A percentile compares a stretch with the other conserved stretches of the same genome.
These are phyloP conservation scores for Alternaria arbusti DNA, from an alignment of 2,329 filamentous ascomycete species.

Conservation along the genomic window DNA sequence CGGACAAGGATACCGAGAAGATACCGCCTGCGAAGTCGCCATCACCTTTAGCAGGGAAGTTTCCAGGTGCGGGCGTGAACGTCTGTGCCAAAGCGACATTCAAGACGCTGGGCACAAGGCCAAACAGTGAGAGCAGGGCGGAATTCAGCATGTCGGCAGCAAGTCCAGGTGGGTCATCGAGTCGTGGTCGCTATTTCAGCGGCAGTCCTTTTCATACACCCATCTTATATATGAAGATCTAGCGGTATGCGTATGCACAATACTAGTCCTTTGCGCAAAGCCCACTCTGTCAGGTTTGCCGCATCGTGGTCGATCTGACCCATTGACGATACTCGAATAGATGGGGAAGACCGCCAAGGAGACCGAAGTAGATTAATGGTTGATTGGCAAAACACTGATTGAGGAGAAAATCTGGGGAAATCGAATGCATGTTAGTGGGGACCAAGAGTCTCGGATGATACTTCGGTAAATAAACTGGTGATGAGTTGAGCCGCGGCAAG, in stretches of 20 bases:
- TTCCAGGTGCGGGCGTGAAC: conserved; percentile 19
- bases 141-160: conserved; percentile 1
- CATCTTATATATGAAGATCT: background rate
- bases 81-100: conserved; percentile 4
- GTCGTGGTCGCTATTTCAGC: background rate
- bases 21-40: conserved; percentile 30
- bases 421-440: background rate
- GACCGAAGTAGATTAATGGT: background rate
- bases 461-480: background rate
- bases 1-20: conserved; percentile 27
- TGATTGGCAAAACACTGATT: background rate
- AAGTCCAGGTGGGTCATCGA: background rate
- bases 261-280: background rate
- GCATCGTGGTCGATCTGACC: background rate
- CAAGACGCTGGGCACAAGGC: background rate
- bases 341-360: background rate
- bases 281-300: background rate
- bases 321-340: background rate
- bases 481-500: background rate
- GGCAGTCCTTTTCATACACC: background rate
- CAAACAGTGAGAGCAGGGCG: conserved; percentile 2
- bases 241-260: background rate
- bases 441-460: background rate
- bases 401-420: background rate
- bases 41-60: conserved; percentile 28